Conservation (phyloP, 1,139 yeast species). For the Candida albicans region DNA sequence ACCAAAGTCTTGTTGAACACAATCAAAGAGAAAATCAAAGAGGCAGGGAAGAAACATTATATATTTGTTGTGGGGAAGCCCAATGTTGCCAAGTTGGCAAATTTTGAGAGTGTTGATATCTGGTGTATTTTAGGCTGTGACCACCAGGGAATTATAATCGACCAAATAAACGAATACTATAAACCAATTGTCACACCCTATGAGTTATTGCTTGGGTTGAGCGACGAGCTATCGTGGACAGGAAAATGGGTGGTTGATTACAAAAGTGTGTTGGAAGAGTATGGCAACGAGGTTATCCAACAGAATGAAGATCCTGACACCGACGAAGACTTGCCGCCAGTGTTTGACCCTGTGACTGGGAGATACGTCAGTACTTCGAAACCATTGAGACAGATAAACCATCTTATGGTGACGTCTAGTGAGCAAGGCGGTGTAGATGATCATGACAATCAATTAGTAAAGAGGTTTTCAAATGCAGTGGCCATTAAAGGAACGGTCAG, state of each 20-base stretch:
- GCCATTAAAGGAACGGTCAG: conserved; percentile 78
- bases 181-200: conserved; percentile 94
- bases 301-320: conserved; percentile 18
- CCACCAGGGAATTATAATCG: conserved; percentile 86
- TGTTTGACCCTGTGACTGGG: conserved; percentile 89
- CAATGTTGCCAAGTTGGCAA: conserved; percentile 95
- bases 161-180: conserved; percentile 73
- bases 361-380: conserved; percentile 62
- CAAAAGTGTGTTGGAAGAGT: conserved; percentile 44
- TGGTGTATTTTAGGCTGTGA: conserved; percentile 97
- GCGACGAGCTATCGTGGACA: conserved; percentile 77
- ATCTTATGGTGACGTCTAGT: conserved; percentile 52
- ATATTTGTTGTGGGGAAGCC: conserved; percentile 97
- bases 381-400: conserved; percentile 71
- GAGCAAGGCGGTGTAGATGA: conserved; percentile 16
- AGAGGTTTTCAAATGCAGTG: conserved; percentile 59
- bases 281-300: conserved; percentile 24
- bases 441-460: conserved; percentile 45
- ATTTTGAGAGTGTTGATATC: conserved; percentile 85
- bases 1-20: conserved; percentile 64
- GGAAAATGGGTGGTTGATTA: conserved; percentile 93
- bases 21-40: conserved; percentile 58
- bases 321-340: conserved; percentile 58
- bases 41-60: conserved; percentile 87
- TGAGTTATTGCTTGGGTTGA: conserved; percentile 78